Conservation (phyloP, 1,284 basidiomycete genomes). For the Heterobasidion irregulare region DNA sequence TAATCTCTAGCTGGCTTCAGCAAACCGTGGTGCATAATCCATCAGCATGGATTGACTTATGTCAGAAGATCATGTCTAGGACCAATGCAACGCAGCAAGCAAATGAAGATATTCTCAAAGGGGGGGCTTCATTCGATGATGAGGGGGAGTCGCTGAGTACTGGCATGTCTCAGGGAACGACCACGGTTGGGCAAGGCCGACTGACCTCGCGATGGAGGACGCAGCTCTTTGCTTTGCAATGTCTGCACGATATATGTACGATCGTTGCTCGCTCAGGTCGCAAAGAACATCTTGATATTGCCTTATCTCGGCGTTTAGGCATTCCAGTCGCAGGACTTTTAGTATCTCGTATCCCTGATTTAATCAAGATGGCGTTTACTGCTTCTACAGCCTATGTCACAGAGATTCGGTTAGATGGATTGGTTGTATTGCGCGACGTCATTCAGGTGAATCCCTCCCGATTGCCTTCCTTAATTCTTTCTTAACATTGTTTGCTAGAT, state of each 20-base stretch:
- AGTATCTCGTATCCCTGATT: slow-evolving; percentile 79
- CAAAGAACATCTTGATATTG: slow-evolving; percentile 76
- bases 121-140: slow-evolving; percentile 69
- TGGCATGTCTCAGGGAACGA: slow-evolving; percentile 33
- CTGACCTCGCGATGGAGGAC: slow-evolving; percentile 90
- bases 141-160: slow-evolving; percentile 85
- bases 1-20: slow-evolving; percentile 92
- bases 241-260: slow-evolving; percentile 84
- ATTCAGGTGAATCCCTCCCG: slow-evolving; percentile 56
- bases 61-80: slow-evolving; percentile 91
- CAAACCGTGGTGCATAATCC: slow-evolving; percentile 93
- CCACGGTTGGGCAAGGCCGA: slow-evolving; percentile 27
- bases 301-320: slow-evolving; percentile 37
- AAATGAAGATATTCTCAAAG: slow-evolving; percentile 45
- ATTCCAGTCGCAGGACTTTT: slow-evolving; percentile 42
- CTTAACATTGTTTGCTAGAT: slow-evolving; percentile 36
- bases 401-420: slow-evolving; percentile 90
- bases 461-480: neutral
- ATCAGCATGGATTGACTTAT: slow-evolving; percentile 96
- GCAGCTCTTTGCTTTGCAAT: slow-evolving; percentile 90
- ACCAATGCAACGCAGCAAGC: slow-evolving; percentile 77
- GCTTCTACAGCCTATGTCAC: slow-evolving; percentile 94
- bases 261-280: slow-evolving; percentile 69
- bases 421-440: slow-evolving; percentile 86
- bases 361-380: slow-evolving; percentile 97